A percentile compares a stretch with the other conserved stretches of the same genome.
Evolutionary conservation across 805 yeast species (phyloP).

Genomic region (Candida broadrunensis): DNA sequence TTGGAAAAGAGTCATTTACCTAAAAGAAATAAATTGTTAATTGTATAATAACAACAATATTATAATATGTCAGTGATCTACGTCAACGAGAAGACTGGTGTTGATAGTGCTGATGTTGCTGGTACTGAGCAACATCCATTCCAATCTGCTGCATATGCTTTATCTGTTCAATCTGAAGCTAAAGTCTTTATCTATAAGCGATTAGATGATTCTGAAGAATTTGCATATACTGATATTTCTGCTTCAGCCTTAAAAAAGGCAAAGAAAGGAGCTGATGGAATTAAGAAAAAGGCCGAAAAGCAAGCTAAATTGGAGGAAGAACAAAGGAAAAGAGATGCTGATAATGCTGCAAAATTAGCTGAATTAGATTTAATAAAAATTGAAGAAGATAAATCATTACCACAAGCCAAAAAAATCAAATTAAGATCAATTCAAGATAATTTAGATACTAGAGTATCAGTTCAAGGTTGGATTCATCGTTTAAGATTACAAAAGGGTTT

Average conservation of each 20-base stretch:
- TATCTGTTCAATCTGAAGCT: constrained; percentile 50
- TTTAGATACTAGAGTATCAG: constrained; percentile 69
- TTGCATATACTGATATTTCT: constrained; percentile 69
- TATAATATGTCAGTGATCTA: constrained; percentile 44
- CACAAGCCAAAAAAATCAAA: constrained; percentile 66
- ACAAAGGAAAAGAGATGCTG: constrained; percentile 53
- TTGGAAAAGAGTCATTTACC: too few species aligned
- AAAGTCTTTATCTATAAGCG: constrained; percentile 60
- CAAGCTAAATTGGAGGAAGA: constrained; percentile 57
- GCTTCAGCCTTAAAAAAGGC: constrained; percentile 95
- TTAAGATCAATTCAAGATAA: constrained; percentile 50
- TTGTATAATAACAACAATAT: too few species aligned
- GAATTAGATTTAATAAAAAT: constrained; percentile 71
- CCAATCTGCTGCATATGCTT: constrained; percentile 81
- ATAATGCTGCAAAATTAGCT: constrained; percentile 71
- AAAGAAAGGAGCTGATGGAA: constrained; percentile 89
- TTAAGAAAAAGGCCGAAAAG: constrained; percentile 77
- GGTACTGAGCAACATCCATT: constrained; percentile 74
- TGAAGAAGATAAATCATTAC: constrained; percentile 69
- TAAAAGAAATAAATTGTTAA: too few species aligned
- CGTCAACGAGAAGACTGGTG: constrained; percentile 73
- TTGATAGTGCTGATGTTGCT: constrained; percentile 51
- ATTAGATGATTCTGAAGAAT: constrained; percentile 49
- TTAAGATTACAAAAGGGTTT: constrained; percentile 89
- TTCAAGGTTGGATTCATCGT: constrained; percentile 96